Evolutionary conservation across 371 early-diverging fungal genomes (phyloP), one percentile per base, ranked within the genome.

Genomic region (Syncephalastrum racemosum): DNA sequence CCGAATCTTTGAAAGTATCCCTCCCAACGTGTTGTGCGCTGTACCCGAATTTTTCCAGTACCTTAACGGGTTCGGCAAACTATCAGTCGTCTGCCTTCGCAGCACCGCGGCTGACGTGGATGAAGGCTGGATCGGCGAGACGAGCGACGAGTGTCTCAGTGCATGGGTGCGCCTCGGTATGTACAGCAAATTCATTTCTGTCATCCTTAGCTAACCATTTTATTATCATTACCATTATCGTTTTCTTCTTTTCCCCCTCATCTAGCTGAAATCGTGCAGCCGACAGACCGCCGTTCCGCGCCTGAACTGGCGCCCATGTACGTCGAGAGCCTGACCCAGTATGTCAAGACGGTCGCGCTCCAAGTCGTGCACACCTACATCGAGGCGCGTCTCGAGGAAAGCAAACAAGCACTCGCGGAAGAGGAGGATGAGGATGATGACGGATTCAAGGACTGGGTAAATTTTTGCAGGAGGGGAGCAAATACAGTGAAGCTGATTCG

Each of bases 141-240:
- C 89, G 0, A 81, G 84, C 54, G 90, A 90, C 49, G 85, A 88
- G 49, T 80, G 87, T 23, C 68, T 90, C 10, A 81, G 79, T 25
- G 81, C 85, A 0, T 90, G 91, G 91, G 84, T 88, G 0, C 76
- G 71, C 20, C 63, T 90, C 47, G 71, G 51, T 58, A 49, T 36
- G 41, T 22, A 42, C 16, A 41, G 19, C 14, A 23, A 12, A 18
- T n/a, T 1, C 15, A 40, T 1, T 19, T 6, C 24, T 20, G n/a
- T 16, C 16, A n/a, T n/a, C n/a, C n/a, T n/a, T n/a, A n/a, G n/a
- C n/a, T n/a, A n/a, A n/a, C 1, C 3, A 50, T 12, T 27, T 19
- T 19, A 47, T 7, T n/a, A 5, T 27, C 31, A 8, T 2, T 39
- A 3, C 6, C 27, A 7, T 7, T 3, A 27, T 6, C 27, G 7